Percentiles rank a stretch among this genome's conserved stretches.
Conservation (phyloP, 2,329 filamentous ascomycete species). For the Fusarium stilboides region DNA sequence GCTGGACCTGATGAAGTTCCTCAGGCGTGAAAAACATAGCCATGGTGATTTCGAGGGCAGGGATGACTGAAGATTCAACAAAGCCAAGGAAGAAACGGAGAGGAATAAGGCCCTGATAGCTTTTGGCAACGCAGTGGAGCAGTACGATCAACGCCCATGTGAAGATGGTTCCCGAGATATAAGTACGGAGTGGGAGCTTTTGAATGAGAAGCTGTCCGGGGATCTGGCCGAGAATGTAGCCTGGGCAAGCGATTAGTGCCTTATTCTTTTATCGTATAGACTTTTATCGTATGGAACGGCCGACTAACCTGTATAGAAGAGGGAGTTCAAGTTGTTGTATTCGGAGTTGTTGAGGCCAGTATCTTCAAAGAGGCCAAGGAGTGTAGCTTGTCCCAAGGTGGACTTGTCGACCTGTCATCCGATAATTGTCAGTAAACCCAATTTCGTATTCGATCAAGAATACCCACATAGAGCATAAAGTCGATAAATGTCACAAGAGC, state of each 20-base stretch:
- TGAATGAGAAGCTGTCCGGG: constrained; percentile 11
- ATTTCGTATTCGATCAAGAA: too few species aligned
- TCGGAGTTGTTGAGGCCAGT: constrained; percentile 8
- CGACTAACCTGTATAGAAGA: constrained; percentile 2
- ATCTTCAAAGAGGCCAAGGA: constrained; percentile 6
- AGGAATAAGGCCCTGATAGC: neutral
- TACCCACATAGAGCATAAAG: constrained; percentile 14
- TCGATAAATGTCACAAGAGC: constrained; percentile 7
- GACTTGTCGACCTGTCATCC: constrained; percentile 1
- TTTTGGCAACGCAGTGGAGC: constrained; percentile 1
- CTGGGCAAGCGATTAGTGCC: neutral
- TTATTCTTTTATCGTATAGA: too few species aligned
- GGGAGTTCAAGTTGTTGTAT: constrained; percentile 13
- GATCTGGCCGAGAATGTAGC: constrained; percentile 4
- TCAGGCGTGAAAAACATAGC: constrained; percentile 10
- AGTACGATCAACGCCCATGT: constrained; percentile 2
- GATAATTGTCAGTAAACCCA: neutral
- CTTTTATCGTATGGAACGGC: too few species aligned
- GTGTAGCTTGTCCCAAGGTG: constrained; percentile 1
- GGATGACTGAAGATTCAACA: neutral
- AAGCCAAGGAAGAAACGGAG: constrained; percentile 12
- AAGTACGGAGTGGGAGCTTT: neutral
- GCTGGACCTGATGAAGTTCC: constrained; percentile 8
- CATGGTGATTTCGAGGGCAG: constrained; percentile 10
- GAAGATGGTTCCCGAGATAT: neutral